Conservation (phyloP, 495 filamentous ascomycete species). For the Neurospora intermedia region DNA sequence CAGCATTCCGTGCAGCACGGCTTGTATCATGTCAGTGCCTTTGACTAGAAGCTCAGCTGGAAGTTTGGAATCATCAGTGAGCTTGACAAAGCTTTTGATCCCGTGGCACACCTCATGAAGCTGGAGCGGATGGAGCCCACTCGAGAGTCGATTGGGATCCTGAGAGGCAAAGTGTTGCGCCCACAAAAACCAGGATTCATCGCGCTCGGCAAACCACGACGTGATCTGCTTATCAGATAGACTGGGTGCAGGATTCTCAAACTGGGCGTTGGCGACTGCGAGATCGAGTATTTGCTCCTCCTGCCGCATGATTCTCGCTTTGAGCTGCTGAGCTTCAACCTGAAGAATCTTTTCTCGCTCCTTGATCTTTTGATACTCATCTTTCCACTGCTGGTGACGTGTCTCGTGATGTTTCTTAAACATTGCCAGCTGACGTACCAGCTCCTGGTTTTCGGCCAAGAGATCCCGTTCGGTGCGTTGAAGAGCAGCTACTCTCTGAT, state of each 20-base stretch:
- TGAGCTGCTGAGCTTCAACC: slow-evolving; percentile 1
- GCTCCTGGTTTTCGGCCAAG: slow-evolving; percentile 9
- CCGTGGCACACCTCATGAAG: slow-evolving; percentile 5
- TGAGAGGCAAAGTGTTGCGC: not conserved
- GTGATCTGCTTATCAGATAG: slow-evolving; percentile 4
- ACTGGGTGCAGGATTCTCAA: not conserved
- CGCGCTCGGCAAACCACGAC: slow-evolving; percentile 3
- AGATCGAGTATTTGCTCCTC: not conserved
- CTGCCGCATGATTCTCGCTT: not conserved
- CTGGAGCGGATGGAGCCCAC: slow-evolving; percentile 3
- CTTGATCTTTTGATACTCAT: not conserved
- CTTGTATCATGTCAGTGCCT: not conserved
- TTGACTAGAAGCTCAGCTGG: not conserved
- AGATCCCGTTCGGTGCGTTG: slow-evolving; percentile 14
- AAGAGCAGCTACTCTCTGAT: slow-evolving; percentile 14
- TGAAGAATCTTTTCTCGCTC: not conserved
- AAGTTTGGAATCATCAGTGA: not conserved
- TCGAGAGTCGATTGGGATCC: slow-evolving; percentile 1
- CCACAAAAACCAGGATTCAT: not conserved
- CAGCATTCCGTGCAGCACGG: slow-evolving; percentile 6
- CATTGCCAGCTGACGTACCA: not conserved
- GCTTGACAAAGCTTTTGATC: slow-evolving; percentile 4
- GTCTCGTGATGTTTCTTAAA: slow-evolving; percentile 2
- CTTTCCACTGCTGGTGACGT: not conserved
- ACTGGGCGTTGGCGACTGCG: not conserved